phyloP scores from a whole-genome alignment of 495 filamentous ascomycete species.

The Daldinia decipiens region DNA sequence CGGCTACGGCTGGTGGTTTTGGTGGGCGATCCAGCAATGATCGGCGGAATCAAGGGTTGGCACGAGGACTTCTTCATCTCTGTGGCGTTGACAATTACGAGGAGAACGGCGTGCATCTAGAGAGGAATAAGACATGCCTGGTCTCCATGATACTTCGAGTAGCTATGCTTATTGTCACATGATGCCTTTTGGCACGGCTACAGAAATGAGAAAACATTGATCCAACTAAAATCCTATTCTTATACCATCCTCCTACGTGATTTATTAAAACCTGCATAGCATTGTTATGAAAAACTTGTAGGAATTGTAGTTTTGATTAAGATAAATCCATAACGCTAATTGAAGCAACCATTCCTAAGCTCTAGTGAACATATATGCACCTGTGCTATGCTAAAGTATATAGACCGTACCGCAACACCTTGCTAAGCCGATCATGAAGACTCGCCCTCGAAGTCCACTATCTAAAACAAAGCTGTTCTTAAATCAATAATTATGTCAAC shows the following conservation, averaged over 20 bases:
- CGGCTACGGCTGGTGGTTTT: conserved; percentile 33
- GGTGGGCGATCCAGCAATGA: conserved; percentile 48
- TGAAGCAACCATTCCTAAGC: neutral
- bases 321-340: neutral
- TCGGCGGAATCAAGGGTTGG: conserved; percentile 49
- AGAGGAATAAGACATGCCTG: conserved; percentile 59
- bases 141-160: conserved; percentile 62
- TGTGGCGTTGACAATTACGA: conserved; percentile 72
- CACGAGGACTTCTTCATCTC: conserved; percentile 57
- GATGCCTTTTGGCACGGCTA: conserved; percentile 63
- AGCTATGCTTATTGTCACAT: conserved; percentile 62
- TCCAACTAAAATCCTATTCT: conserved; percentile 23
- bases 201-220: conserved; percentile 52
- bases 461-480: neutral
- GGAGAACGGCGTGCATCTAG: conserved; percentile 68
- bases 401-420: conserved; percentile 5
- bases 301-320: neutral
- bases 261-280: neutral
- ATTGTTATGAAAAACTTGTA: neutral
- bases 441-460: neutral
- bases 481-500: neutral
- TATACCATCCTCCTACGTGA: conserved; percentile 11
- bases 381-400: conserved; percentile 19
- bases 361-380: conserved; percentile 1
- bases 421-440: conserved; percentile 1